Evolutionary conservation across 768 basidiomycete species (phyloP).

Genomic region (Lactarius sp.): DNA sequence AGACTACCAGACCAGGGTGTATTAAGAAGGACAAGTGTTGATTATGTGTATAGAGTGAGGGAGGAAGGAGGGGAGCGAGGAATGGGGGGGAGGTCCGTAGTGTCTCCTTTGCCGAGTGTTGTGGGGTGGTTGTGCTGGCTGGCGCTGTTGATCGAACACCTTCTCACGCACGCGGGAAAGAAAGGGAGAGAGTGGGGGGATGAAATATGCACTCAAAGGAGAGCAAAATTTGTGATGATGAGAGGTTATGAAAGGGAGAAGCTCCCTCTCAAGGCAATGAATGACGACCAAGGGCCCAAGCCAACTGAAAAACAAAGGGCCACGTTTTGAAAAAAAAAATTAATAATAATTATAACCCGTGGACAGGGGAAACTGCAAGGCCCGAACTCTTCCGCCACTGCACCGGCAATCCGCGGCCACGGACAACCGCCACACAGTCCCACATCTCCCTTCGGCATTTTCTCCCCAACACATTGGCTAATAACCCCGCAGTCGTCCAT

Average conservation of each 20-base stretch:
- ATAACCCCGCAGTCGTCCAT: slow-evolving; percentile 1
- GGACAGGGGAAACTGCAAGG: neutral
- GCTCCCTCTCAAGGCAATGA: neutral
- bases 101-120: slow-evolving; percentile 5
- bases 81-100: neutral
- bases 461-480: neutral
- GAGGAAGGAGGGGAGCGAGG: neutral
- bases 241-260: slow-evolving; percentile 13
- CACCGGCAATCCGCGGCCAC: slow-evolving; percentile 14
- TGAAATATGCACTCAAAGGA: neutral
- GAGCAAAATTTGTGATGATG: neutral
- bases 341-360: neutral
- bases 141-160: neutral
- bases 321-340: neutral
- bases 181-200: neutral
- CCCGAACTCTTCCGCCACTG: neutral
- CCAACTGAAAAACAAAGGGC: slow-evolving; percentile 1
- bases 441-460: slow-evolving; percentile 6
- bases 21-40: neutral
- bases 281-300: slow-evolving; percentile 14
- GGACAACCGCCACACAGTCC: neutral
- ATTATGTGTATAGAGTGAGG: neutral
- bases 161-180: neutral
- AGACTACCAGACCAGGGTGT: neutral
- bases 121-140: neutral